These are phyloP conservation scores for Malus sylvestris DNA, from an alignment of 306 rosid genomes.

Conservation along the genomic window DNA sequence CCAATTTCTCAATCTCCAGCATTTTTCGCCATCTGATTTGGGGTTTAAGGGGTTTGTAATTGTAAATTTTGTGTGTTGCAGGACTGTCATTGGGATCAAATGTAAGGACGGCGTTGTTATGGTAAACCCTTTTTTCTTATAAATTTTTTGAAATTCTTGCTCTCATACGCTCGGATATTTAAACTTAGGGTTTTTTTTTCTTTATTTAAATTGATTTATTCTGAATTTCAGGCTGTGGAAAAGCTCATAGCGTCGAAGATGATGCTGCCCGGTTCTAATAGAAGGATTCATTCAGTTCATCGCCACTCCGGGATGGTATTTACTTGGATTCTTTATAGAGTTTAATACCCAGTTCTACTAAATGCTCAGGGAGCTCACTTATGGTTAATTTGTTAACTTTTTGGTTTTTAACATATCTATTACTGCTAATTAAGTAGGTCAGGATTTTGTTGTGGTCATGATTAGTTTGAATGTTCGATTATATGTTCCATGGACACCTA, in stretches of 20 bases:
- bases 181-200: not conserved
- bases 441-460: not conserved
- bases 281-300: constrained; percentile 91
- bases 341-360: not conserved
- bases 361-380: not conserved
- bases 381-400: not conserved
- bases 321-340: not conserved
- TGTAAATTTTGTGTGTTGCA: constrained; percentile 28
- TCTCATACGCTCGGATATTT: not conserved
- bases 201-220: not conserved
- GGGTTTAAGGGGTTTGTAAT: not conserved
- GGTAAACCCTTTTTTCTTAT: constrained; percentile 30
- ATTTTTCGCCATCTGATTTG: not conserved
- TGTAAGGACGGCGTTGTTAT: constrained; percentile 92
- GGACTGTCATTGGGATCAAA: constrained; percentile 96
- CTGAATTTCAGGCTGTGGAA: constrained; percentile 68
- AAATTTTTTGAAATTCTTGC: not conserved
- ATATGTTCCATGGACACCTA: not conserved
- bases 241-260: constrained; percentile 90
- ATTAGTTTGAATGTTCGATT: not conserved
- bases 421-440: not conserved
- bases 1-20: not conserved
- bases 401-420: not conserved
- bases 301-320: constrained; percentile 94
- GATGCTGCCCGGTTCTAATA: constrained; percentile 96